A percentile compares a stretch with the other conserved stretches of the same genome.
Evolutionary conservation across 306 rosid species (phyloP).

Genomic region (Ormosia emarginata): DNA sequence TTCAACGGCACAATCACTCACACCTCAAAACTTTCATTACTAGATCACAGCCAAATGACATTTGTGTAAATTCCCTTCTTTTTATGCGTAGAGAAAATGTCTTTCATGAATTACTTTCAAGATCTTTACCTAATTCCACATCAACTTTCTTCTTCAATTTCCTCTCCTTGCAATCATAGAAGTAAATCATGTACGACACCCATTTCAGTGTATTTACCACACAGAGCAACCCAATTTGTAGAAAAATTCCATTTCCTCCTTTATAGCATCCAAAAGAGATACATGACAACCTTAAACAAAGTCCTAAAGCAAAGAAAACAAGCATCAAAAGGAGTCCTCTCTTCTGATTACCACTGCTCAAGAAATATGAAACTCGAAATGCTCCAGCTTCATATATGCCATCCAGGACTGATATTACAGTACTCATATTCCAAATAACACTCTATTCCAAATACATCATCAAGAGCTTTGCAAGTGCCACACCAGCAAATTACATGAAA

Average conservation of each 20-base stretch:
- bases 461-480: constrained; percentile 27
- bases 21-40: not conserved
- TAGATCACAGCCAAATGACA: constrained; percentile 15
- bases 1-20: too few relatives aligned
- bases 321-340: constrained; percentile 52
- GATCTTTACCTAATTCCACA: constrained; percentile 24
- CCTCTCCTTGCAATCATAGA: constrained; percentile 46
- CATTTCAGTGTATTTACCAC: constrained; percentile 55
- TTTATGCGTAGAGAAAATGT: not conserved
- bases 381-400: constrained; percentile 49
- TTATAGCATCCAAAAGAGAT: constrained; percentile 34
- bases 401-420: constrained; percentile 58
- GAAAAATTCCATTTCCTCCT: constrained; percentile 31
- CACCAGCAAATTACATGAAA: constrained; percentile 12
- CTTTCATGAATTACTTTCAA: constrained; percentile 28
- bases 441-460: constrained; percentile 56
- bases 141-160: constrained; percentile 43
- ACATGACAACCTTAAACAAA: constrained; percentile 40
- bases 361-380: constrained; percentile 32
- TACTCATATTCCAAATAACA: constrained; percentile 62
- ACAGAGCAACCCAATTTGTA: constrained; percentile 34
- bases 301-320: constrained; percentile 47
- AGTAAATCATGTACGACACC: constrained; percentile 51
- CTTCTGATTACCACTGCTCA: constrained; percentile 39
- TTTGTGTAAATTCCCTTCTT: constrained; percentile 22